Base-by-base conservation (phyloP, 192 early-diverging fungal species). In the Backusella parvicylindrica region DNA sequence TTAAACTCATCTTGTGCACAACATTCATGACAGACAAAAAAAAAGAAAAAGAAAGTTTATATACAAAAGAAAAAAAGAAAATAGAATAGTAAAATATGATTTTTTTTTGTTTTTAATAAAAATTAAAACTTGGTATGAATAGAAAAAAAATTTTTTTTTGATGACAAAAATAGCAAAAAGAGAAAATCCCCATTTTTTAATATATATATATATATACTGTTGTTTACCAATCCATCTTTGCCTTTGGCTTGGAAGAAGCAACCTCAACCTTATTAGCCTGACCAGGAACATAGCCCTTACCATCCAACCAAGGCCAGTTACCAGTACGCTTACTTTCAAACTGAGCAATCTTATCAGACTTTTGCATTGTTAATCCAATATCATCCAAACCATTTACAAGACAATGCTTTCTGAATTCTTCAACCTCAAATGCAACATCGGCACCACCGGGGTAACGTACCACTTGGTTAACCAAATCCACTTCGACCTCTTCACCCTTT, bases 381-480 rank as follows among this genome's bases (percentile, higher is more conserved):
- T 92, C 91, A 77, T 92, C 91, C 78, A 92, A 73, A 33, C 91
- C 91, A 56, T 92, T 90, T 15, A 92, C 81, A 49, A 92, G 75
- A 74, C 91, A 89, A 41, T 88, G 83, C 75, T 87, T 89, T 23
- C 86, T 71, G 83, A 89, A 87, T 40, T 75, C 77, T 36, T 90
- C 87, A 18, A 92, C 87, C 31, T 89, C 85, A 79, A 92, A 92
- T 12, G 82, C 3, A 21, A 87, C 76, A 60, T 60, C 53, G 43
- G 70, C 74, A 35, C 88, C 85, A 70, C 86, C 75, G 13, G 77
- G 69, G 23, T 81, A 73, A 4, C 63, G 23, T 31, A 92, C 82
- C 13, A 82, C 75, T 70, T 92, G 88, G 33, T 76, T 47, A 1
- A 82, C 82, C 21, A 92, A 75, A 80, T 92, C 87, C 16, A 92